Evolutionary conservation across 495 filamentous ascomycete genomes (phyloP), one percentile per base, ranked within the genome.

Genomic region (Aspergillus carlsbadensis): DNA sequence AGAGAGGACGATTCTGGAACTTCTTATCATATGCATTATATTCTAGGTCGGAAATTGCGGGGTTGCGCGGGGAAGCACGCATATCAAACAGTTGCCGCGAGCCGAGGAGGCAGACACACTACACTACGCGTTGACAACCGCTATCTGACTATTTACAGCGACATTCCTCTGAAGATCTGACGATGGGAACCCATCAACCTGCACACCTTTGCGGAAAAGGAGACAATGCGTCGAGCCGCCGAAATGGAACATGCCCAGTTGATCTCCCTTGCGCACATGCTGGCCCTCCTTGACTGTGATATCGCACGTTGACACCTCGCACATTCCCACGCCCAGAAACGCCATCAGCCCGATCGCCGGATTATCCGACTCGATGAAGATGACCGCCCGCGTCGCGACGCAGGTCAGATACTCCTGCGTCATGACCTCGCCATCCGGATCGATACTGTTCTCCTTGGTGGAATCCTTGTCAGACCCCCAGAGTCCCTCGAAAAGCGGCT

Each of bases 321-420:
- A 80, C 86, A 89, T 89, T 13, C 84, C 87, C 0, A 89, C 73
- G 10, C 73, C 78, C 6, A 90, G 63, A 48, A 87, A 81, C 2
- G 72, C 77, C 81, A 89, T 81, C 37, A 88, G 59, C 5, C 87
- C 85, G 44, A 88, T 82, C 17, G 51, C 52, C n/a, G 77, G 73
- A 56, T 84, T 84, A 42, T 87, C 83, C 0, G 84, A 82, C 62
- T 88, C 72, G 58, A 89, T 81, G 66, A 87, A 85, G 47, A 89
- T 80, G 17, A 89, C 58, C 0, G 79, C 84, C n/a, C 86, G 76
- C 14, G 85, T 83, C 6, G 66, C 66, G 4, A 84, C 65, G 20
- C 73, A 71, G 0, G 81, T 78, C 26, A 87, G 60, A 62, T 87
- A 90, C 24, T 58, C 59, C 63, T 84, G 82, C 11, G 57, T 54